These are phyloP conservation scores for Gleditsia sinensis DNA, from an alignment of 306 rosid genomes.

Conservation along the genomic window DNA sequence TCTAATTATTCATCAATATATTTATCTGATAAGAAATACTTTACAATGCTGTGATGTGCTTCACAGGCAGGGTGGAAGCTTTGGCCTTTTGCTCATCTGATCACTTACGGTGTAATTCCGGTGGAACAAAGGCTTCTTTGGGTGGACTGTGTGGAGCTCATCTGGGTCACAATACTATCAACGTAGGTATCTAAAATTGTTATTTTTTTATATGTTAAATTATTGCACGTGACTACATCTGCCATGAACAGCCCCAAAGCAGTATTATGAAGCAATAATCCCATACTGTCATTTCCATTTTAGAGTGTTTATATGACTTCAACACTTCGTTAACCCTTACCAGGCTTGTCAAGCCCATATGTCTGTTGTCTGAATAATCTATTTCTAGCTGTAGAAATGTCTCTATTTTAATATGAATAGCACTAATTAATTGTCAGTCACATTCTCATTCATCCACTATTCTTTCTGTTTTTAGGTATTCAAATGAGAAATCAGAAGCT, in stretches of 20 bases:
- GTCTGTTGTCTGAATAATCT: background rate
- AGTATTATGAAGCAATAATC: background rate
- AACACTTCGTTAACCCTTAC: background rate
- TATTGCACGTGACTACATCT: slow-evolving; percentile 11
- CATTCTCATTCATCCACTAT: slow-evolving; percentile 8
- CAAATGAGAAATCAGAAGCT: slow-evolving; percentile 78
- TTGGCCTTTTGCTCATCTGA: slow-evolving; percentile 98
- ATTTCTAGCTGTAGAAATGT: slow-evolving; percentile 16
- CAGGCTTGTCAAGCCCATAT: background rate
- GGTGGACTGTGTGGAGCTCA: slow-evolving; percentile 96
- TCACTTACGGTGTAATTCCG: slow-evolving; percentile 91
- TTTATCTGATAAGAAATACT: background rate
- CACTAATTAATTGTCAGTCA: slow-evolving; percentile 11
- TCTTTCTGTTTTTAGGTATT: slow-evolving; percentile 53
- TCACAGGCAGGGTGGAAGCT: slow-evolving; percentile 97
- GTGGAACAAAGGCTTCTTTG: slow-evolving; percentile 97
- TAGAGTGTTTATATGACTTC: background rate
- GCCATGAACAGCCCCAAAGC: background rate
- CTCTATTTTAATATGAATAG: background rate
- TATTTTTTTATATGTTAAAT: slow-evolving; percentile 13
- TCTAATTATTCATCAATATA: background rate
- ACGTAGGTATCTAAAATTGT: slow-evolving; percentile 62
- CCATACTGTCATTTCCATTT: slow-evolving; percentile 12
- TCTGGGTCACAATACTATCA: slow-evolving; percentile 97
- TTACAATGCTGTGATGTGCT: slow-evolving; percentile 26